phyloP scores from a whole-genome alignment of 192 early-diverging fungal genomes.

The Coemansia sp. region DNA sequence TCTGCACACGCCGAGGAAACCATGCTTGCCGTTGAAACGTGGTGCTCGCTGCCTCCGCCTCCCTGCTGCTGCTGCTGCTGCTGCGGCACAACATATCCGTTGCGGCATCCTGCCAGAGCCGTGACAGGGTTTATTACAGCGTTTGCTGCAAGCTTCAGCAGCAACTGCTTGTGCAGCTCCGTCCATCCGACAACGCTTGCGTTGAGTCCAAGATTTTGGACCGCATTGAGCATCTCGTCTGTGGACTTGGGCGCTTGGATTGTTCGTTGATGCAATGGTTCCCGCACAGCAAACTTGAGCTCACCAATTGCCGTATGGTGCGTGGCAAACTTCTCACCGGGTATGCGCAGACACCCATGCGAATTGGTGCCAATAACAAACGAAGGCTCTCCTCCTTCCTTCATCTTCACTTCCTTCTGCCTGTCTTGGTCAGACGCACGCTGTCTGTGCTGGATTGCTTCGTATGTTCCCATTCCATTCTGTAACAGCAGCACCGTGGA shows the following conservation, averaged over 20 bases:
- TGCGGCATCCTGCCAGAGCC: conserved; percentile 58
- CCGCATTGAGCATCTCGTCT: conserved; percentile 27
- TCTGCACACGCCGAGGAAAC: conserved; percentile 32
- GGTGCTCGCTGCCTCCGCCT: conserved; percentile 13
- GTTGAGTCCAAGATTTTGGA: conserved; percentile 30
- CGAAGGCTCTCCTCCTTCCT: conserved; percentile 32
- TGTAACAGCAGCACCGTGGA: conserved; percentile 64
- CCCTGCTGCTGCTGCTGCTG: conserved; percentile 7
- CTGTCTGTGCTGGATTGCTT: conserved; percentile 51
- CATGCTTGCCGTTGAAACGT: conserved; percentile 17
- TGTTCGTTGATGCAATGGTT: conserved; percentile 10
- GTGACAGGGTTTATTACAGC: conserved; percentile 67
- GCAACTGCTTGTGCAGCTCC: conserved; percentile 50
- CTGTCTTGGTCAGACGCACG: conserved; percentile 17
- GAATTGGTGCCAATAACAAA: conserved; percentile 59
- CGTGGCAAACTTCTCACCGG: conserved; percentile 51
- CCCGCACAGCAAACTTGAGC: conserved; percentile 52
- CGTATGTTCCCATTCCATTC: conserved; percentile 66
- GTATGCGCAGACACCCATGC: conserved; percentile 57
- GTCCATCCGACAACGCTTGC: conserved; percentile 40
- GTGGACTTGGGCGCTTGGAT: conserved; percentile 13
- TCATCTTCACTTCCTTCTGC: conserved; percentile 11
- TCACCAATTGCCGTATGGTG: conserved; percentile 61
- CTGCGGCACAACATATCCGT: conserved; percentile 55
- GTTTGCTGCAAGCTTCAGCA: conserved; percentile 67